phyloP scores from a whole-genome alignment of 192 early-diverging fungal genomes.

The Piromyces finnis region DNA sequence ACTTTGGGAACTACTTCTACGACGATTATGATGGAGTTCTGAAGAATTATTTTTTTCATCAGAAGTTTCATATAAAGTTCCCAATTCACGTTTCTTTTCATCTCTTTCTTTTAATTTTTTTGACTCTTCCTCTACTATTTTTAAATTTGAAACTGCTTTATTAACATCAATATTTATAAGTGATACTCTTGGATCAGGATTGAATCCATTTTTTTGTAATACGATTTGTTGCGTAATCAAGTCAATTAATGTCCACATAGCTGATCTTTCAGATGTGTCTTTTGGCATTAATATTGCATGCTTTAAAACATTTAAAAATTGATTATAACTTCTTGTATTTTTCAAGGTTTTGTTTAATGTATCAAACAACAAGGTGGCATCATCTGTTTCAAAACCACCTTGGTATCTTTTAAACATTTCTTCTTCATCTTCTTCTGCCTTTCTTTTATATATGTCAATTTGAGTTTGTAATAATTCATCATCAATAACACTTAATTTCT shows the following conservation, averaged over 20 bases:
- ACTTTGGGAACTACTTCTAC: neutral
- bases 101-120: neutral
- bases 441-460: conserved; percentile 29
- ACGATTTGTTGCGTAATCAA: neutral
- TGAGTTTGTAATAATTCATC: conserved; percentile 32
- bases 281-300: neutral
- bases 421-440: conserved; percentile 24
- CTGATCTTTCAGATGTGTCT: neutral
- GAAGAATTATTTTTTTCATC: neutral
- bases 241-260: neutral
- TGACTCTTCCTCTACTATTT: neutral
- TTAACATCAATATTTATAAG: neutral
- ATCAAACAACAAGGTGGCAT: neutral
- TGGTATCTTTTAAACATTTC: conserved; percentile 10
- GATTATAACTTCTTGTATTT: neutral
- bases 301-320: neutral
- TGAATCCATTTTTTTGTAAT: neutral
- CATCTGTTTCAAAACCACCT: neutral
- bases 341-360: neutral
- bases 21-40: neutral
- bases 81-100: neutral
- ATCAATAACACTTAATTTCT: conserved; percentile 12
- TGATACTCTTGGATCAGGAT: neutral
- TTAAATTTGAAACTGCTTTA: neutral
- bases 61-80: neutral